These are phyloP conservation scores for Chionographis japonica DNA, from an alignment of 106 monocot genomes.

Conservation along the genomic window DNA sequence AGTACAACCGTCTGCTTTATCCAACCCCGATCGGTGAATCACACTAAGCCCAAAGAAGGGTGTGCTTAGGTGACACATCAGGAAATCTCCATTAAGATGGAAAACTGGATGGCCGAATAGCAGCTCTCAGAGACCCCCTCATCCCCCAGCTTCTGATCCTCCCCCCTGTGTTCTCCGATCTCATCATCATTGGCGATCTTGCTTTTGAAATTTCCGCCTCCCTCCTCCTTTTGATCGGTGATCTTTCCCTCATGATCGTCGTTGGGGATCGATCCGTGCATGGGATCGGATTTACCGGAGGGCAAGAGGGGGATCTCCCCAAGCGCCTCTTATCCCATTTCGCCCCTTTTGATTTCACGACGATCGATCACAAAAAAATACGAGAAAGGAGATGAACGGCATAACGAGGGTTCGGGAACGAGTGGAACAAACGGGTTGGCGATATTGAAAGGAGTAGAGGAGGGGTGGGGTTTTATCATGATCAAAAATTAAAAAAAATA, in stretches of 20 bases:
- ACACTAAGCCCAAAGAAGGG: too few relatives aligned
- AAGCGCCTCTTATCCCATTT: conserved; percentile 19
- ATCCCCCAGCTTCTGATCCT: neutral
- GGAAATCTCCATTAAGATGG: too few relatives aligned
- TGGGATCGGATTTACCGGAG: neutral
- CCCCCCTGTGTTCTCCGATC: neutral
- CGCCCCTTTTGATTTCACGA: neutral
- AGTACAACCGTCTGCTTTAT: too few relatives aligned
- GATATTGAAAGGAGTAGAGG: neutral
- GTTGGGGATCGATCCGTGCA: neutral
- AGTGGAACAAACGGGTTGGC: neutral
- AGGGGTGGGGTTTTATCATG: neutral
- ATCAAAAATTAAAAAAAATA: neutral
- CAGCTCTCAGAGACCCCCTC: too few relatives aligned
- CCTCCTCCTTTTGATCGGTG: neutral
- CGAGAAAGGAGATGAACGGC: too few relatives aligned
- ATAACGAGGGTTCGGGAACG: neutral
- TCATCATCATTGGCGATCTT: neutral
- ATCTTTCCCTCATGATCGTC: neutral
- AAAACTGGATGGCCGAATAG: too few relatives aligned
- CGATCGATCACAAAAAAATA: too few relatives aligned
- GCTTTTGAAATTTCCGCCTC: neutral
- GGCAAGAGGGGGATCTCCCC: neutral
- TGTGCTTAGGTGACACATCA: too few relatives aligned
- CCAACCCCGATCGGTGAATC: too few relatives aligned